Conservation (phyloP, 192 early-diverging fungal genomes). For the Mortierella hygrophila region DNA sequence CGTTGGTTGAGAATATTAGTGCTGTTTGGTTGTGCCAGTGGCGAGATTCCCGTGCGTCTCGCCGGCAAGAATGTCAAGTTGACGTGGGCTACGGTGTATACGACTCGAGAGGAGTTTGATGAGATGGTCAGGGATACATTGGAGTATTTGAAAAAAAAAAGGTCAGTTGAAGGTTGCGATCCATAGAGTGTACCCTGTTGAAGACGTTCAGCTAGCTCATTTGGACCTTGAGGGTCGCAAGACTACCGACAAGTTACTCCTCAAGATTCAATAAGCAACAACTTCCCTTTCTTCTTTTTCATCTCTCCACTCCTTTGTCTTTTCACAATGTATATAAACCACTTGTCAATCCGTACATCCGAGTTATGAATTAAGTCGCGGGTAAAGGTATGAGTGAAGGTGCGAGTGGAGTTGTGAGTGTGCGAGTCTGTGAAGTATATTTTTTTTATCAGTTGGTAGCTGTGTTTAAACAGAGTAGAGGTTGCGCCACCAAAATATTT, state of each 20-base stretch:
- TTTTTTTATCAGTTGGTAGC: not conserved
- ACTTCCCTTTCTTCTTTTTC: not conserved
- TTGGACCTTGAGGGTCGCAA: conserved; percentile 77
- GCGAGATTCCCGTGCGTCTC: conserved; percentile 71
- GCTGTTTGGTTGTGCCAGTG: conserved; percentile 89
- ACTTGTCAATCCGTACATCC: too few species aligned
- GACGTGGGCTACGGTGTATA: conserved; percentile 75
- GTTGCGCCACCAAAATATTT: not conserved
- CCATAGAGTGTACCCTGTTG: conserved; percentile 78
- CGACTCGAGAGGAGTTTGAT: conserved; percentile 72
- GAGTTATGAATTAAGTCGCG: too few species aligned
- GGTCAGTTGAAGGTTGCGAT: conserved; percentile 74
- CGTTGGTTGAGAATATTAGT: conserved; percentile 75
- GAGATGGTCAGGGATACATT: conserved; percentile 68
- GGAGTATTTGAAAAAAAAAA: conserved; percentile 61
- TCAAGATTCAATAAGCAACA: conserved; percentile 57
- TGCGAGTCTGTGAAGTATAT: too few species aligned
- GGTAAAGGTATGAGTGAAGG: too few species aligned
- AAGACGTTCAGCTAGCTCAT: conserved; percentile 81
- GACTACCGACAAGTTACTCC: conserved; percentile 76
- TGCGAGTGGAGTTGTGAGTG: too few species aligned
- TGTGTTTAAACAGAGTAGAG: not conserved
- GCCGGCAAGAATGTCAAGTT: conserved; percentile 76
- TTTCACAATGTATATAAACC: too few species aligned
- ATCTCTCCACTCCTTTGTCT: not conserved